Evolutionary conservation across 2,329 filamentous ascomycete species (phyloP).

Genomic region (Aspergillus proliferans): DNA sequence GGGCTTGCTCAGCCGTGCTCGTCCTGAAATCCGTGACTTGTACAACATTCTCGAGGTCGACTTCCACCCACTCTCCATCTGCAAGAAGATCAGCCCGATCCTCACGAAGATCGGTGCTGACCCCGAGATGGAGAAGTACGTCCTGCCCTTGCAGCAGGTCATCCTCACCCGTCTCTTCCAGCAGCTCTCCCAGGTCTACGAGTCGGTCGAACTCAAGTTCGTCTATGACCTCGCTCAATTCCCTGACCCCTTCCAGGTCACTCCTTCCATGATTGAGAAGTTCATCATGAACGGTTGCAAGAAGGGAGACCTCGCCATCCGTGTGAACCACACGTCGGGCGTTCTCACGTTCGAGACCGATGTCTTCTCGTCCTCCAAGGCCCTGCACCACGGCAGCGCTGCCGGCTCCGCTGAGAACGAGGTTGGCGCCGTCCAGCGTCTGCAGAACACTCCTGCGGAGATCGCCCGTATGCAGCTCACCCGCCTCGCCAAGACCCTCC

Average conservation of each 20-base stretch:
- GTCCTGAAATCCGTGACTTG: conserved; percentile 89
- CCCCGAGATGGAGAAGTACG: conserved; percentile 94
- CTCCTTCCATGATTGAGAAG: conserved; percentile 87
- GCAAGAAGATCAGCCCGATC: conserved; percentile 97
- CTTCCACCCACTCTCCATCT: conserved; percentile 97
- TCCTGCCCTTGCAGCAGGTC: conserved; percentile 91
- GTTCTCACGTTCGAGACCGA: conserved; percentile 96
- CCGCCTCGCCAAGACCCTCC: conserved; percentile 82
- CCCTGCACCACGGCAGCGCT: conserved; percentile 74
- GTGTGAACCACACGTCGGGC: conserved; percentile 90
- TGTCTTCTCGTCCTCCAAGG: conserved; percentile 95
- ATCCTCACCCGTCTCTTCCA: conserved; percentile 98
- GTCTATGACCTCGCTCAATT: conserved; percentile 92
- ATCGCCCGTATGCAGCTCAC: conserved; percentile 94
- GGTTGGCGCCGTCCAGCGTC: conserved; percentile 76
- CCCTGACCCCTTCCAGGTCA: conserved; percentile 93
- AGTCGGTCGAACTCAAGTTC: conserved; percentile 90
- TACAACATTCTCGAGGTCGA: conserved; percentile 99
- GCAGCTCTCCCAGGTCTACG: conserved; percentile 97
- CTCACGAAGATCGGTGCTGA: conserved; percentile 88
- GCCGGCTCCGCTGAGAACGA: conserved; percentile 85
- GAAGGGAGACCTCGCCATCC: conserved; percentile 95
- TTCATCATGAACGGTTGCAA: conserved; percentile 99
- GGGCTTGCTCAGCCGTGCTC: conserved; percentile 83
- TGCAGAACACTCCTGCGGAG: conserved; percentile 96